Evolutionary conservation across 2,329 filamentous ascomycete genomes (phyloP), one percentile per base, ranked within the genome.

Genomic region (Kalmusia sp.): DNA sequence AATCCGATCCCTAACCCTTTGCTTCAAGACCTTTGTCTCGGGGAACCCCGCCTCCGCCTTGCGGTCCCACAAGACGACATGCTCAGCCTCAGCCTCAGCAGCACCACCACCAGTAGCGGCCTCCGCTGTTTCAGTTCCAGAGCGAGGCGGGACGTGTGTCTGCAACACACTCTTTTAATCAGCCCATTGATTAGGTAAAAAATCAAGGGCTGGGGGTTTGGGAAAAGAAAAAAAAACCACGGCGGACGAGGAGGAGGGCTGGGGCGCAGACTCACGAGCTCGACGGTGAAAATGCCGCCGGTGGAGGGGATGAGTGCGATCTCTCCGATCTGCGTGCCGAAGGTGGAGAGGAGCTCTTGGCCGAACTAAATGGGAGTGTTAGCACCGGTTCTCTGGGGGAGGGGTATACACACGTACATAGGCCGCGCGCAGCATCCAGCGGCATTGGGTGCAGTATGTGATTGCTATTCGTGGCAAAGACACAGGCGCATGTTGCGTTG

Each of bases 281-380:
- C 83, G 11, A 98, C 87, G 19, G 85, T 82, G 69, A 98, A 99
- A 2, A 90, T 80, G 0, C 95, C 93, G 15, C 93, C 92, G 0
- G 91, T 96, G 12, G 87, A 82, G 0, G 95, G 95, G 60, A 96
- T 86, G 6, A 99, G 83, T 14, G 93, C 87, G 8, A 98, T 88
- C 74, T 98, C 93, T 56, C 92, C 93, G 2, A 98, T 84, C 38
- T 86, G 82, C 1, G 87, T 91, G 49, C 86, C 85, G 78, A 99
- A 99, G 0, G 93, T 99, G 1, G 92, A 96, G 31, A 99, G 86
- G 38, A 99, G 87, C 76, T 98, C 95, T 81, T 98, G 95, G 43
- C 89, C 93, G 74, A 90, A 97, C 91, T 96, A 63, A 30, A 14
- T 9, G 7, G 19, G 11, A 38, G 41, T 39, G 34, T 49, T 34